Percentiles rank a stretch among this genome's conserved stretches.
These are phyloP conservation scores for Fusarium scirpi DNA, from an alignment of 2,329 filamentous ascomycete genomes.

Conservation along the genomic window DNA sequence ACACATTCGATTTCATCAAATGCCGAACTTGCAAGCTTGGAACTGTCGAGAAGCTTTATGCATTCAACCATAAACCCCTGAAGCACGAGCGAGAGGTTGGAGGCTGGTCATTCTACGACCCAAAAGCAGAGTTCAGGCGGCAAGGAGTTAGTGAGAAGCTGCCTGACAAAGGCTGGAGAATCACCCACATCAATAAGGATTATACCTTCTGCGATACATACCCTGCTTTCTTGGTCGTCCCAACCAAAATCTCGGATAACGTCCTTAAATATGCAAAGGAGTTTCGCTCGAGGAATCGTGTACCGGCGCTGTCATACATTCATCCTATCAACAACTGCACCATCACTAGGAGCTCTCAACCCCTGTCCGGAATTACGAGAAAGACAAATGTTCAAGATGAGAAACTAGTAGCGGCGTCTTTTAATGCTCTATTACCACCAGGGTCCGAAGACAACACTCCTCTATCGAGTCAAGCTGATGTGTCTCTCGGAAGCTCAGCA, in stretches of 20 bases:
- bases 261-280: conserved; percentile 91
- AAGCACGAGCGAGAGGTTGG: conserved; percentile 79
- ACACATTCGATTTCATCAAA: conserved; percentile 89
- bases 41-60: conserved; percentile 88
- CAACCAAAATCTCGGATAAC: conserved; percentile 93
- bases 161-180: conserved; percentile 84
- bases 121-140: conserved; percentile 84
- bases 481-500: conserved; percentile 50
- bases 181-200: conserved; percentile 89
- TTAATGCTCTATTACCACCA: conserved; percentile 61
- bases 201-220: conserved; percentile 95
- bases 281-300: conserved; percentile 88
- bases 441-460: conserved; percentile 53
- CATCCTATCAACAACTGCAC: conserved; percentile 97
- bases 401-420: conserved; percentile 91
- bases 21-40: conserved; percentile 83
- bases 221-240: conserved; percentile 85
- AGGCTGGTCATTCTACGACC: conserved; percentile 88
- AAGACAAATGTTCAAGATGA: conserved; percentile 97
- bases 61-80: conserved; percentile 85
- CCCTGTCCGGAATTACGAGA: conserved; percentile 84
- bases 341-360: conserved; percentile 94
- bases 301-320: conserved; percentile 92
- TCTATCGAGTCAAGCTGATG: conserved; percentile 63
- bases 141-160: conserved; percentile 88